A percentile compares a stretch with the other conserved stretches of the same genome.
Evolutionary conservation across 371 early-diverging fungal genomes (phyloP).

Genomic region (Mortierella sp.): DNA sequence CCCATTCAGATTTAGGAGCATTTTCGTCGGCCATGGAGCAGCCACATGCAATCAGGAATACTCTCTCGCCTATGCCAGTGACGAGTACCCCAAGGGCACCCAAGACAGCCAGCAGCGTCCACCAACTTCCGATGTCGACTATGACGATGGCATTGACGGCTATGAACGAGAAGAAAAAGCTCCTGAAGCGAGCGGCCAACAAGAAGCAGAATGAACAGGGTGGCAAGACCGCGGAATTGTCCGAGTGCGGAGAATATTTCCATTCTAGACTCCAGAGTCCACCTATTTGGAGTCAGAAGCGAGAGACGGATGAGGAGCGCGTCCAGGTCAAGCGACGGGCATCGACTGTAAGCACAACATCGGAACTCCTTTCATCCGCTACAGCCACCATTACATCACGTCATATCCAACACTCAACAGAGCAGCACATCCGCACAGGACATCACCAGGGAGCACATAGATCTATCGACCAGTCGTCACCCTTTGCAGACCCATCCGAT

Average conservation of each 20-base stretch:
- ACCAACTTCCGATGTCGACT: slow-evolving; percentile 53
- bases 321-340: slow-evolving; percentile 8
- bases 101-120: slow-evolving; percentile 10
- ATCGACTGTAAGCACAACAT: neutral
- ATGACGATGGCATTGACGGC: slow-evolving; percentile 54
- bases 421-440: neutral
- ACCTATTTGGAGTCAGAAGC: slow-evolving; percentile 30
- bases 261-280: slow-evolving; percentile 16
- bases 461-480: neutral
- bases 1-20: neutral
- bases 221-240: slow-evolving; percentile 4
- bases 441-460: neutral
- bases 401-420: slow-evolving; percentile 14
- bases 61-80: slow-evolving; percentile 1
- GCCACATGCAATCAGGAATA: slow-evolving; percentile 1
- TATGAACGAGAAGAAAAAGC: slow-evolving; percentile 54
- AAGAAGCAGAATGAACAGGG: slow-evolving; percentile 28
- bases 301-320: slow-evolving; percentile 11
- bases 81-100: neutral
- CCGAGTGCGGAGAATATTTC: slow-evolving; percentile 2
- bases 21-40: slow-evolving; percentile 3
- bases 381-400: neutral
- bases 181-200: slow-evolving; percentile 31
- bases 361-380: neutral
- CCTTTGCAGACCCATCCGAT: slow-evolving; percentile 3